Evolutionary conservation across 2,329 filamentous ascomycete genomes (phyloP), one percentile per base, ranked within the genome.

Genomic region (Pezicula carpinea): DNA sequence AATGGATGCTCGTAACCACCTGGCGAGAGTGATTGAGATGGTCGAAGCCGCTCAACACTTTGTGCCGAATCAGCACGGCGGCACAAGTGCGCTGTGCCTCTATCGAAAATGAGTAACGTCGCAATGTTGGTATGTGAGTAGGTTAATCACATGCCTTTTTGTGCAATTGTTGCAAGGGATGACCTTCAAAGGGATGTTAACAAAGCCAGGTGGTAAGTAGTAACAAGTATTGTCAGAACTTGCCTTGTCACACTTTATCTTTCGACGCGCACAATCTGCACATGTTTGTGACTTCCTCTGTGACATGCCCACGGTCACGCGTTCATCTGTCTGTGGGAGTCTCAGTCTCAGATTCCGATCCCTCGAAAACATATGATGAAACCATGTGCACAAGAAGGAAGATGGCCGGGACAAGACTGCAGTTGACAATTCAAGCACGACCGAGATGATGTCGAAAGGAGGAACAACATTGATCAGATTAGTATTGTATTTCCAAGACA

Each of bases 161-260:
- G 59, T 58, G 45, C 69, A 72, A 45, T 67, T 69, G 36, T 59
- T 59, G 54, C 68, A 70, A 23, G 68, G 68, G 3, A 71, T 56
- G 3, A 61, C 59, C 52, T 40, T n/a, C 7, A 22, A n/a, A 21
- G 14, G 8, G 7, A 40, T 5, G 38, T 40, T 40, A 40, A 22
- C 23, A 10, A 26, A 10, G 23, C 6, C 6, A 10, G 2, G n/a
- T n/a, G n/a, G n/a, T n/a, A n/a, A n/a, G n/a, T n/a, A n/a, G n/a
- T n/a, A n/a, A n/a, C n/a, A n/a, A n/a, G n/a, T n/a, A n/a, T n/a
- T n/a, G n/a, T n/a, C n/a, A n/a, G n/a, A 22, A 19, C 19, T 40
- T 40, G 15, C 38, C 38, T 69, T 71, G 46, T 69, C 66, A 47
- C 68, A 72, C 51, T 67, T 65, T 34, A 65, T 60, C 46, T 66